Conservation (phyloP, 1,284 basidiomycete genomes). For the Rhodotorula sp. region DNA sequence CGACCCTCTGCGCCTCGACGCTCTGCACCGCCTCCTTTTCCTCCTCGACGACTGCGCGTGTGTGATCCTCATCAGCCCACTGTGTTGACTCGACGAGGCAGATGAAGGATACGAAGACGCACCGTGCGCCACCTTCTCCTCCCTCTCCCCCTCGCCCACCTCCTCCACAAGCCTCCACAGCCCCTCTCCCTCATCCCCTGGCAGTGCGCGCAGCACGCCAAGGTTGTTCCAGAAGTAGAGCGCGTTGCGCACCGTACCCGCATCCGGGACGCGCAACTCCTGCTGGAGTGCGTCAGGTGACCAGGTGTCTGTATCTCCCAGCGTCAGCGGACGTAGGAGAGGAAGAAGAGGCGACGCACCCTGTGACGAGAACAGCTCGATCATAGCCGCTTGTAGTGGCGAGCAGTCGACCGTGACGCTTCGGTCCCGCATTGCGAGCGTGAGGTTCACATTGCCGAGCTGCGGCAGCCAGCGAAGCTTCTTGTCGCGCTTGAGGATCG, state of each 20-base stretch:
- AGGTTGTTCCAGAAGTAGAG: constrained; percentile 79
- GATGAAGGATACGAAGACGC: not conserved
- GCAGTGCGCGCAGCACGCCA: constrained; percentile 62
- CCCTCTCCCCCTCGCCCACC: constrained; percentile 16
- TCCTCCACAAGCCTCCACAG: constrained; percentile 45
- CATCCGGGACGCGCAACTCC: constrained; percentile 66
- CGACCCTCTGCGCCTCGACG: constrained; percentile 73
- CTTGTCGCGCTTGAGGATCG: constrained; percentile 84
- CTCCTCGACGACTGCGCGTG: constrained; percentile 49
- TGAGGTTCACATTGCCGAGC: constrained; percentile 75
- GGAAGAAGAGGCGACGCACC: constrained; percentile 52
- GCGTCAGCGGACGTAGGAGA: not conserved
- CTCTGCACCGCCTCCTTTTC: constrained; percentile 60
- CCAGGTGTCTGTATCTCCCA: constrained; percentile 63
- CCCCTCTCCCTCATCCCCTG: constrained; percentile 32
- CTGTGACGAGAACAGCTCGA: constrained; percentile 77
- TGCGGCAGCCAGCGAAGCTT: constrained; percentile 80
- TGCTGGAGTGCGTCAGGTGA: constrained; percentile 65
- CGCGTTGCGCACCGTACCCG: constrained; percentile 66
- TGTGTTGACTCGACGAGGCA: no score
- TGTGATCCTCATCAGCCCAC: fast-evolving
- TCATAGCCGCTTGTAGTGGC: constrained; percentile 82
- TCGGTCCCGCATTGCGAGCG: constrained; percentile 77
- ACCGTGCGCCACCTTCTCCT: not conserved
- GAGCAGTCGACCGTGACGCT: constrained; percentile 72